Evolutionary conservation across 257 asterid genomes (phyloP).

Genomic region (Nicotiana attenuata): DNA sequence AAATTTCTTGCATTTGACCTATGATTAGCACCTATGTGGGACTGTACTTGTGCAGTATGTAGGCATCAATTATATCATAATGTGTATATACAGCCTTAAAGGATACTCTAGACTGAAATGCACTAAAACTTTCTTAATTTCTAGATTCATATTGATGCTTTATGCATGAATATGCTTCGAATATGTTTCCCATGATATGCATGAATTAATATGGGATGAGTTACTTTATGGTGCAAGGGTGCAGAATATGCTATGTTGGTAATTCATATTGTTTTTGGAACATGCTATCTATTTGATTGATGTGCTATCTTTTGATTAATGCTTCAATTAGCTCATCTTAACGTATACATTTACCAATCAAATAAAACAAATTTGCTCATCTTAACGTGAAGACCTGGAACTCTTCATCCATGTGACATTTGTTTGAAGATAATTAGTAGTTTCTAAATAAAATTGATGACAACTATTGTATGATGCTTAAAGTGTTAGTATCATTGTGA

Average conservation of each 20-base stretch:
- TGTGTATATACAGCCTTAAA: background rate
- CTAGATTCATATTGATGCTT: background rate
- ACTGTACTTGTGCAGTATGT: background rate
- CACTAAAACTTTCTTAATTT: background rate
- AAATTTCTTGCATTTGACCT: background rate
- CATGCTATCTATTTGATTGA: background rate
- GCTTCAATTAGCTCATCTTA: background rate
- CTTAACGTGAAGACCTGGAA: background rate
- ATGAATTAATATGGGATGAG: background rate
- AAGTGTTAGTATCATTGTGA: background rate
- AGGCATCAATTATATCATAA: background rate
- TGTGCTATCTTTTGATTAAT: conserved; percentile 1
- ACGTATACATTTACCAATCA: too few species aligned
- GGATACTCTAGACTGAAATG: background rate
- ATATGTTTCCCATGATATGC: conserved; percentile 3
- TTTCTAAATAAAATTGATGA: background rate
- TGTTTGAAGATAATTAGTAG: background rate
- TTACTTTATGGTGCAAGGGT: background rate
- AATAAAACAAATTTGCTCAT: background rate
- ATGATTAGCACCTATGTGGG: background rate
- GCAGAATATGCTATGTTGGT: background rate
- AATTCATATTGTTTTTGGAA: background rate
- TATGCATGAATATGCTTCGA: conserved; percentile 5
- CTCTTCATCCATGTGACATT: background rate
- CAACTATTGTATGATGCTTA: conserved; percentile 1